A percentile compares a stretch with the other conserved stretches of the same genome.
These are phyloP conservation scores for Aegilops longissima DNA, from an alignment of 176 grass and related monocot genomes.

Conservation along the genomic window DNA sequence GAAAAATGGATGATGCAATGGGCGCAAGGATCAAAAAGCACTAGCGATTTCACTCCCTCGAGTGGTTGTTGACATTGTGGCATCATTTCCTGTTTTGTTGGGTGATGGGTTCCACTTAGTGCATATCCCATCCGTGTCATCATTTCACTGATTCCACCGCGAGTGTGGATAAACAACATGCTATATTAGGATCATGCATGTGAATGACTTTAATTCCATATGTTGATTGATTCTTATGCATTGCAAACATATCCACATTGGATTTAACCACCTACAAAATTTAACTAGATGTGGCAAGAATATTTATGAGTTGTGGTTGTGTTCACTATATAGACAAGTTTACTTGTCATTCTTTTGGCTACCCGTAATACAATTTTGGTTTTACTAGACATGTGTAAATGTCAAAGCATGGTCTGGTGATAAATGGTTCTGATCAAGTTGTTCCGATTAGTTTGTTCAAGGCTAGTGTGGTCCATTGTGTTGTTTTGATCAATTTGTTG, in stretches of 20 bases:
- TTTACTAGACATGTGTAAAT: no score
- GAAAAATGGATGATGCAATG: background rate
- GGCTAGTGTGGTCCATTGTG: no score
- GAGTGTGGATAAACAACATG: background rate
- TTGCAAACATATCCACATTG: background rate
- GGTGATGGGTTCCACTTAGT: conserved; percentile 41
- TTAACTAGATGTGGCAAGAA: background rate
- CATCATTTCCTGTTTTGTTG: background rate
- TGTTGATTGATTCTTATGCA: background rate
- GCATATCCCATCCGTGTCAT: conserved; percentile 9
- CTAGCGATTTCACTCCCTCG: background rate
- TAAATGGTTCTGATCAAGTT: no score
- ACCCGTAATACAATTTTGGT: no score
- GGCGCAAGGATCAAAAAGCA: conserved; percentile 15
- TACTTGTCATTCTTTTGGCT: no score
- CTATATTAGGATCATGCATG: background rate
- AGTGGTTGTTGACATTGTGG: conserved; percentile 16
- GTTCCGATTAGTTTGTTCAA: no score
- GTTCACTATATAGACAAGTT: background rate
- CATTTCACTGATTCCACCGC: background rate
- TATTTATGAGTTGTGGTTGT: background rate
- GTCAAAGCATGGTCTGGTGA: no score
- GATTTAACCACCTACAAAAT: background rate
- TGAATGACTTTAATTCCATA: background rate
- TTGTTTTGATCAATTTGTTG: no score